These are phyloP conservation scores for Chaetoceros tenuissimus DNA, from an alignment of 108 stramenopile species.

Conservation along the genomic window DNA sequence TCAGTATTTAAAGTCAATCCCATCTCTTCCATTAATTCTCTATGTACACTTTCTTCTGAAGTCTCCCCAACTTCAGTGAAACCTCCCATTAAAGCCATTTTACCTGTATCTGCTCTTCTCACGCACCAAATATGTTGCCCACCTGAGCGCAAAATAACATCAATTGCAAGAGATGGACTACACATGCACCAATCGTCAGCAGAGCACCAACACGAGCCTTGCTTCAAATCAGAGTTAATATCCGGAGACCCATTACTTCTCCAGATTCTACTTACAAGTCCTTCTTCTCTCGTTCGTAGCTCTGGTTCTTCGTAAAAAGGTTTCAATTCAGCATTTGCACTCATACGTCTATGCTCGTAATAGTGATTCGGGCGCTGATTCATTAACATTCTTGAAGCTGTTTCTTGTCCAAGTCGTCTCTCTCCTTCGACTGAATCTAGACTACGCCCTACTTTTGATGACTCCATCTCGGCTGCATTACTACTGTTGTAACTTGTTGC, in stretches of 20 bases:
- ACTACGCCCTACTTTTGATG: too few relatives aligned
- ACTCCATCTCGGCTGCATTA: too few relatives aligned
- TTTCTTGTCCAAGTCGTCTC: too few relatives aligned
- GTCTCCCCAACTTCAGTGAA: conserved; percentile 52
- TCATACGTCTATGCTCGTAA: too few relatives aligned
- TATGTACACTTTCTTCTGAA: conserved; percentile 22
- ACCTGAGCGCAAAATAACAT: conserved; percentile 40
- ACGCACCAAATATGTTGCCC: conserved; percentile 40
- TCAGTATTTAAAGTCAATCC: conserved; percentile 20
- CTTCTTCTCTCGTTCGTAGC: too few relatives aligned
- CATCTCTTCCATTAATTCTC: conserved; percentile 53
- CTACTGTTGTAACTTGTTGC: too few relatives aligned
- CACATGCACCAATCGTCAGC: conserved; percentile 45
- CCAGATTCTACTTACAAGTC: conserved; percentile 5
- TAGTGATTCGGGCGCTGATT: too few relatives aligned
- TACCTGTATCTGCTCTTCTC: conserved; percentile 36
- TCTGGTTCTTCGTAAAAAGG: too few relatives aligned
- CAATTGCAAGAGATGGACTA: conserved; percentile 52
- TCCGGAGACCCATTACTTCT: conserved; percentile 10
- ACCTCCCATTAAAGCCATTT: conserved; percentile 51
- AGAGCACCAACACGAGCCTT: conserved; percentile 73
- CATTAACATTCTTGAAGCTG: too few relatives aligned
- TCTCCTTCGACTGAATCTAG: too few relatives aligned
- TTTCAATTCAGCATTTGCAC: too few relatives aligned
- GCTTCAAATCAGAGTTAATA: conserved; percentile 11